Base-by-base conservation (phyloP, 2,329 filamentous ascomycete species). In the Exophiala sp. region DNA sequence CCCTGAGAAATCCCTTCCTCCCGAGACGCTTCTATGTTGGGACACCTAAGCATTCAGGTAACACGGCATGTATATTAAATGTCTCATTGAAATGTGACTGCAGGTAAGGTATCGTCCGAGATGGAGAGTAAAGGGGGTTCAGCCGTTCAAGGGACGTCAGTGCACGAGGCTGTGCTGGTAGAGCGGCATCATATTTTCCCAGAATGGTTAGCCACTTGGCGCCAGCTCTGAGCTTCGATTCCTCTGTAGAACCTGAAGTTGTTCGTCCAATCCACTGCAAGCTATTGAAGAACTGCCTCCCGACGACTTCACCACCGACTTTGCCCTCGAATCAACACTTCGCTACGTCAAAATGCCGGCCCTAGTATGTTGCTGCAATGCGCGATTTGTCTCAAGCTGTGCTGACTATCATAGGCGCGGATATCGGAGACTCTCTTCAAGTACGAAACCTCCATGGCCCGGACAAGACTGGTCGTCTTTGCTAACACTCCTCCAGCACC, bases 401-500 rank as follows among this genome's bases (percentile, higher is more conserved):
- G 18, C 38, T 41, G 38, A 41, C 38, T 21, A 23, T 27, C 13
- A 23, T 24, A 41, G 38, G n/a, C 38, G 3, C 38, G 38, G 38
- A 23, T 41, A 16, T 41, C 38, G 13, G 23, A 41, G 9, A 16
- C 9, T 7, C 2, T 41, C 19, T 41, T 18, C 13, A 41, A 41
- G 38, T 41, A 41, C 23, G 38, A 14, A 16, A 19, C 38, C 38
- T 5, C 3, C n/a, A 19, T 16, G 19, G 21, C 19, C 5, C 19
- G 21, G 24, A 27, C 14, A n/a, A 37, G 34, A 19, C 7, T 19
- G 14, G 14, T 39, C 29, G n/a, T 43, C 29, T 39, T 52, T 43
- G 46, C 43, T 21, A 19, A 32, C 58, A 37, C 14, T n/a, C n/a
- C 55, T 66, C 3, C 72, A 97, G 93, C 77, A 72, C 81, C 66